Base-by-base conservation (phyloP, 129 eudicot species). In the Arctium minus region DNA sequence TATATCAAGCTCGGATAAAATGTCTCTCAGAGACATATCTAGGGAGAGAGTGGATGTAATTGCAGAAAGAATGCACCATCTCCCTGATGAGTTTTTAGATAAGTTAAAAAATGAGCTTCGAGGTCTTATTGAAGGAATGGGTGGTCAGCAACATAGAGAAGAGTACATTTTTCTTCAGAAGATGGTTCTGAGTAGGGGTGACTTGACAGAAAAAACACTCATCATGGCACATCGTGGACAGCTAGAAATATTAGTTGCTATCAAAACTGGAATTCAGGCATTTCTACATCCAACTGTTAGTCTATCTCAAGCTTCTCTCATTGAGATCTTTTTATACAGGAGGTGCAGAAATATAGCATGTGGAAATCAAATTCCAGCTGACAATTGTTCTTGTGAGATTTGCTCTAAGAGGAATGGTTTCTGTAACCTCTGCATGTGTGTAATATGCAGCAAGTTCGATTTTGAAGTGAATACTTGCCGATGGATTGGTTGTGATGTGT, bases 381-480 rank as follows among this genome's bases (percentile, higher is more conserved):
- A 95, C 72, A 93, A 86, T 40, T 96, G 99, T 83, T 86, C 85
- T 31, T 96, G 99, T 70, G 97, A 93, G 81, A 79, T 89, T 46
- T 96, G 99, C 87, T 79, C 89, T 0, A 92, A 87, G 83, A 89
- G 92, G 72, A 93, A 89, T 68, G 99, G 99, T 81, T 96, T 96
- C 75, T 96, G 99, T 87, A 96, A 87, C 76, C 92, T 96, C 4
- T 96, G 99, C 87, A 96, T 96, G 99, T 96, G 99, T 85, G 94
- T 91, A 72, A 93, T 96, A 7, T 96, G 99, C 79, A 93, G 88
- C 88, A 96, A 92, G 86, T 96, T 96, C 77, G 99, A 96, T 73
- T 93, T 96, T 85, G 97, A 96, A 81, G 99, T 96, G 75, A 96
- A 96, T 80, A 93, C 99, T 0, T 96, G 99, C 79, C 86, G 97